Base-by-base conservation (phyloP, 441 rosid genomes). In the Gossypium trilobum region DNA sequence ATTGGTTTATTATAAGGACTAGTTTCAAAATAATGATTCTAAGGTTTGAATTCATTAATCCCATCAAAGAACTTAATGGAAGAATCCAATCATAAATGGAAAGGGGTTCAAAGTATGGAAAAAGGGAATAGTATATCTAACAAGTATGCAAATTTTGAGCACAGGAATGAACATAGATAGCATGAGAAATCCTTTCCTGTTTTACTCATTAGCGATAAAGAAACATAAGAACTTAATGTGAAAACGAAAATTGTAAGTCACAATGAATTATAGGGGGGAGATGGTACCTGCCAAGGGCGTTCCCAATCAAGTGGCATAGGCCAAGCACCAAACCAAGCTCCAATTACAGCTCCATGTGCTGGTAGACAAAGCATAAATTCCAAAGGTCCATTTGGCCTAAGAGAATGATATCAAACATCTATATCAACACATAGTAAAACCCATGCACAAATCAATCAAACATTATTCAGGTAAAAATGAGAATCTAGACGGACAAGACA, bases 301-400 rank as follows among this genome's bases (percentile, higher is more conserved):
- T 90, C 95, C 99, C 98, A 94, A 82, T 94, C 98, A 70, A 92
- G 97, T 5, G 98, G 97, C 99, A 94, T 92, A 23, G 99, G 97
- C 97, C 94, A 94, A 76, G 97, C 94, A 59, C 98, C 98, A 79
- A 91, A 86, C 97, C 98, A 91, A 59, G 90, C 97, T 78, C 97
- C 98, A 79, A 90, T 60, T 44, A 86, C 61, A 69, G 91, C 91
- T 76, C 91, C 95, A 73, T 87, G 88, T 14, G 97, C 92, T 71
- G 97, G 96, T 67, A 86, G 64, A 17, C 90, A 79, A 63, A 87
- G 74, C 91, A 93, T 85, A 68, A 77, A 83, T 56, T 90, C 90
- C 57, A 88, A 11, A 5, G 82, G 25, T 61, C 70, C 74, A 65
- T 72, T 73, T 64, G 89, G 87, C 85, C 90, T 88, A 51, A 63